Conservation (phyloP, 2,329 filamentous ascomycete genomes). For the Bertia moriformis region DNA sequence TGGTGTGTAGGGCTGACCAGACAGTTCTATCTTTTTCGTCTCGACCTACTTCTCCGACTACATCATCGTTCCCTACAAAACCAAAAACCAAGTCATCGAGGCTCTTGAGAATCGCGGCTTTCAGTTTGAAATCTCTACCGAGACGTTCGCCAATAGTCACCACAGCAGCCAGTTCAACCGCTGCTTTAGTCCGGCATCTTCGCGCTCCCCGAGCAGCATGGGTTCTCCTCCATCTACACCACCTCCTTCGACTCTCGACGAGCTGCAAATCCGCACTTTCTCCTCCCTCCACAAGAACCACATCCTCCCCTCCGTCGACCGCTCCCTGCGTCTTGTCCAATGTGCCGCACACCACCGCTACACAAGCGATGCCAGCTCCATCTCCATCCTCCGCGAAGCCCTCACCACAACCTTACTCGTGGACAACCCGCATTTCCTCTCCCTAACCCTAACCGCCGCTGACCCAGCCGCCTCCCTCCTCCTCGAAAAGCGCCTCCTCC, state of each 20-base stretch:
- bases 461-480: slow-evolving; percentile 30
- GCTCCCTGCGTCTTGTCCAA: slow-evolving; percentile 58
- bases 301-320: slow-evolving; percentile 59
- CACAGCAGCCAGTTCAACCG: slow-evolving; percentile 14
- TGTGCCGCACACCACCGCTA: slow-evolving; percentile 51
- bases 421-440: slow-evolving; percentile 23
- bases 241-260: slow-evolving; percentile 61
- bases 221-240: slow-evolving; percentile 45
- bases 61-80: slow-evolving; percentile 71
- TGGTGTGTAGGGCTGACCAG: too few species aligned
- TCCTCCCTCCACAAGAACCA: slow-evolving; percentile 63
- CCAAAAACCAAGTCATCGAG: slow-evolving; percentile 59
- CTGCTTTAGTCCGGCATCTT: slow-evolving; percentile 9
- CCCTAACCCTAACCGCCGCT: slow-evolving; percentile 29
- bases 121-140: slow-evolving; percentile 43
- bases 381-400: background rate
- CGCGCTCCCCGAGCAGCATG: slow-evolving; percentile 26
- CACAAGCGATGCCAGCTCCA: slow-evolving; percentile 27
- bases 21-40: slow-evolving; percentile 87
- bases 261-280: slow-evolving; percentile 74
- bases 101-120: slow-evolving; percentile 71
- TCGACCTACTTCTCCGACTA: slow-evolving; percentile 97
- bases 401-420: slow-evolving; percentile 27
- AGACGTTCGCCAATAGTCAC: slow-evolving; percentile 11
- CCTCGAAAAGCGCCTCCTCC: slow-evolving; percentile 28